Evolutionary conservation across 257 asterid genomes (phyloP).

Genomic region (Rubia yunnanensis): DNA sequence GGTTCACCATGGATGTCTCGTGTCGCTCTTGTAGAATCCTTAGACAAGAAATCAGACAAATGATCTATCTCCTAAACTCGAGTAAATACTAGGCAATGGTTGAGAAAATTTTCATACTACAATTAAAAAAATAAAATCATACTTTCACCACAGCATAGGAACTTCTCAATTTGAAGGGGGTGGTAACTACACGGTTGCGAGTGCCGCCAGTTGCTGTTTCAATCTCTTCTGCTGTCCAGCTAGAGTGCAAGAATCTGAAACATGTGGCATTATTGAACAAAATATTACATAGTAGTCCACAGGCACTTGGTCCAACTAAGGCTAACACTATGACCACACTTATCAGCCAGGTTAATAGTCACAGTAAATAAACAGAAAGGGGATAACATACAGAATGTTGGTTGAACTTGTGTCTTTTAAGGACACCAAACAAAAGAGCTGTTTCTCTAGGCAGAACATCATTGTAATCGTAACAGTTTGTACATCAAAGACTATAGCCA

Average conservation of each 20-base stretch:
- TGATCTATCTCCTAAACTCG: neutral
- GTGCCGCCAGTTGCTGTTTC: conserved; percentile 22
- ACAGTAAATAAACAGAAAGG: neutral
- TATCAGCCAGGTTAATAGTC: no score
- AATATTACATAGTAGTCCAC: neutral
- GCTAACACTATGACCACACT: no score
- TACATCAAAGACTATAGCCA: neutral
- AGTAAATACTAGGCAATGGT: neutral
- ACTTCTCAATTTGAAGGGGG: conserved; percentile 29
- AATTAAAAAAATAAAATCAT: neutral
- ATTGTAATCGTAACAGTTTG: neutral
- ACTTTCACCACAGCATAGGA: conserved; percentile 33
- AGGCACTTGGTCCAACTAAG: neutral
- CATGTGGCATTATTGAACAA: neutral
- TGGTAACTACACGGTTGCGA: conserved; percentile 15
- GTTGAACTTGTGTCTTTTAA: no score
- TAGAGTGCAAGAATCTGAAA: conserved; percentile 24
- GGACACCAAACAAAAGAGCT: neutral
- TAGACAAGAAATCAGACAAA: conserved; percentile 7
- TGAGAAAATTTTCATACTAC: neutral
- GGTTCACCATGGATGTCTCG: conserved; percentile 27
- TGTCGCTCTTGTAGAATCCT: conserved; percentile 23
- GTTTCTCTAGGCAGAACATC: neutral
- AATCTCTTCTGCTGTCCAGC: conserved; percentile 34
- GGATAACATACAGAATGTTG: neutral